Evolutionary conservation across 192 early-diverging fungal species (phyloP), one percentile per base, ranked within the genome.

Genomic region (Mortierella alpina): DNA sequence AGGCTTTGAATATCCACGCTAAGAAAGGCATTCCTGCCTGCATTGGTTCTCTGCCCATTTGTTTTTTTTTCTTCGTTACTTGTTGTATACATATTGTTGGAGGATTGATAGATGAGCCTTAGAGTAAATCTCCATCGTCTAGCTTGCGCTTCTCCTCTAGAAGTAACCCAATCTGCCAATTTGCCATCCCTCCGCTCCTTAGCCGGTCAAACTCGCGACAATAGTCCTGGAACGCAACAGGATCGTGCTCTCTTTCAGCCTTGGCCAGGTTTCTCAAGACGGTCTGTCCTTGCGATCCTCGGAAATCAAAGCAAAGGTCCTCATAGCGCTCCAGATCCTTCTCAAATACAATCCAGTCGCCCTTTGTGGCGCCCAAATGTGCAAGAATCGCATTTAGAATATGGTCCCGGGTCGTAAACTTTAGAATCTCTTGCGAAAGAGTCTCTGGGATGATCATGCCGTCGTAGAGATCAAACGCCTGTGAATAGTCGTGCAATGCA

Each of bases 401-500:
- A 60, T 80, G 70, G 56, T 80, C 76, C 8, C 76, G 69, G 0
- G 76, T 68, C 0, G 69, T 80, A 64, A 58, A 80, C 41, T 53
- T 49, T 44, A 80, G 63, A 23, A 80, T 71, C 11, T 80, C 70
- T 41, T 68, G 52, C n/a, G 57, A 31, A 52, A 66, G 59, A 18
- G 76, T 80, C 54, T 72, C 76, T 44, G 76, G 76, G n/a, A 80
- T 80, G 59, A 80, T 80, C 6, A 52, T 68, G 5, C 72, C 64
- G 13, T 63, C 47, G 59, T 80, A 80, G 11, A 68, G 54, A 6
- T 31, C 39, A 41, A 61, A 80, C 0, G 76, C 76, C 42, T 58
- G 22, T 2, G 51, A 18, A 55, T 55, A 80, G 23, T 72, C 46
- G 8, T 63, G 44, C 53, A 68, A 14, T 9, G 46, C 8, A 41